These are phyloP conservation scores for Epicoccum nigrum DNA, from an alignment of 2,329 filamentous ascomycete species.

Conservation along the genomic window DNA sequence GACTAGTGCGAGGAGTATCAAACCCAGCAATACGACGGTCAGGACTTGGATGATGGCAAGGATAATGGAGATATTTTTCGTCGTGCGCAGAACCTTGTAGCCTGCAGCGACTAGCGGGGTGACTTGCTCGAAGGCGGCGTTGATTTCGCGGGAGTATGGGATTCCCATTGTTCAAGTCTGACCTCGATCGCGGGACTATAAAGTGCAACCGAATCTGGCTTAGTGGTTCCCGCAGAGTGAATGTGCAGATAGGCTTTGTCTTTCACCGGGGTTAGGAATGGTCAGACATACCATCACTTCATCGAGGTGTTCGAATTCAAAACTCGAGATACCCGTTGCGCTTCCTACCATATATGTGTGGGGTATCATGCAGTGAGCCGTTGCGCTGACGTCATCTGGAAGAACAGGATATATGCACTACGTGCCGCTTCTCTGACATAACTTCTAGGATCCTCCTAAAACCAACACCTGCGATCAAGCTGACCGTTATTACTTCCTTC, in stretches of 20 bases:
- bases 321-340: not conserved
- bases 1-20: slow-evolving; percentile 50
- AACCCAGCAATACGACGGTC: slow-evolving; percentile 50
- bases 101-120: slow-evolving; percentile 58
- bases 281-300: too few relatives aligned
- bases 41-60: slow-evolving; percentile 56
- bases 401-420: not conserved
- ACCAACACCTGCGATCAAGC: too few relatives aligned
- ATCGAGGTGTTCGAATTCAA: not conserved
- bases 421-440: too few relatives aligned
- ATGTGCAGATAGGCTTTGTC: too few relatives aligned
- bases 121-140: slow-evolving; percentile 59
- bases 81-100: slow-evolving; percentile 57
- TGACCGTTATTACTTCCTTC: too few relatives aligned
- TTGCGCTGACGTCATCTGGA: not conserved
- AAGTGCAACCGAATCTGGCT: not conserved
- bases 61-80: slow-evolving; percentile 57
- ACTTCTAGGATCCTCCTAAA: too few relatives aligned
- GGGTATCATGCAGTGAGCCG: not conserved
- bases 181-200: not conserved
- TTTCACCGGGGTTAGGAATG: too few relatives aligned
- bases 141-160: slow-evolving; percentile 59
- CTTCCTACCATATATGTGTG: not conserved
- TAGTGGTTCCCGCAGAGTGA: too few relatives aligned
- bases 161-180: slow-evolving; percentile 52